These are phyloP conservation scores for Fagopyrum tataricum DNA, from an alignment of 148 eudicot species.

Conservation along the genomic window DNA sequence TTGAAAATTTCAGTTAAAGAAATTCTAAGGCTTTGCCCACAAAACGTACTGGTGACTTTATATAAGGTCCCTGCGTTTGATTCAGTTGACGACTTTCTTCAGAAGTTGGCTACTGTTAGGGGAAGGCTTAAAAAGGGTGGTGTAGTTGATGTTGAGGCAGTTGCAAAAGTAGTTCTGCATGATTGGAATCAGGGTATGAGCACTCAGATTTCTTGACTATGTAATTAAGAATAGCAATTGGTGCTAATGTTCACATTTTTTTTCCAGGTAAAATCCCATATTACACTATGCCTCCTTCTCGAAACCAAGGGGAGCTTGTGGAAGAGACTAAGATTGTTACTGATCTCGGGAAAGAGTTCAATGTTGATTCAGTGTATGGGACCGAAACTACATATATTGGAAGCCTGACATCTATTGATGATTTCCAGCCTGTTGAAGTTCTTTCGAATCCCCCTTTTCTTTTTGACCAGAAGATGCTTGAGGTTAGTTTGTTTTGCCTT, in stretches of 20 bases:
- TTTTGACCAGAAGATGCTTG: constrained; percentile 68
- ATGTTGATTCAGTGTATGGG: constrained; percentile 77
- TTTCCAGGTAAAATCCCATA: constrained; percentile 85
- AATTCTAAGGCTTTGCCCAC: constrained; percentile 83
- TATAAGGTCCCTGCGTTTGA: constrained; percentile 90
- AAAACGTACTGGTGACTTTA: constrained; percentile 49
- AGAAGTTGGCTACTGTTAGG: constrained; percentile 73
- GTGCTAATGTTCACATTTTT: background rate
- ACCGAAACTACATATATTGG: constrained; percentile 76
- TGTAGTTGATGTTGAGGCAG: constrained; percentile 65
- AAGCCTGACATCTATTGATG: constrained; percentile 72
- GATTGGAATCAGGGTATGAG: constrained; percentile 94
- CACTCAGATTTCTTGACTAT: background rate
- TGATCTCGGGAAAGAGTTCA: constrained; percentile 82
- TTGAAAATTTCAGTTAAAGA: constrained; percentile 59
- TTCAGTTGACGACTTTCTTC: constrained; percentile 83
- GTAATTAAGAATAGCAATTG: background rate
- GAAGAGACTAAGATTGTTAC: constrained; percentile 63
- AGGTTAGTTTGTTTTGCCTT: constrained; percentile 38
- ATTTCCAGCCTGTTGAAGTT: constrained; percentile 72
- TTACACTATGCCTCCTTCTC: constrained; percentile 82
- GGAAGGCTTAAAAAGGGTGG: constrained; percentile 97
- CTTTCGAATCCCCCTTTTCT: constrained; percentile 61
- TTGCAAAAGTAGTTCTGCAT: constrained; percentile 82
- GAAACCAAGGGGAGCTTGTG: constrained; percentile 54